phyloP scores from a whole-genome alignment of 228 moss, liverwort and hornwort species.

The Sphagnum magellanicum region DNA sequence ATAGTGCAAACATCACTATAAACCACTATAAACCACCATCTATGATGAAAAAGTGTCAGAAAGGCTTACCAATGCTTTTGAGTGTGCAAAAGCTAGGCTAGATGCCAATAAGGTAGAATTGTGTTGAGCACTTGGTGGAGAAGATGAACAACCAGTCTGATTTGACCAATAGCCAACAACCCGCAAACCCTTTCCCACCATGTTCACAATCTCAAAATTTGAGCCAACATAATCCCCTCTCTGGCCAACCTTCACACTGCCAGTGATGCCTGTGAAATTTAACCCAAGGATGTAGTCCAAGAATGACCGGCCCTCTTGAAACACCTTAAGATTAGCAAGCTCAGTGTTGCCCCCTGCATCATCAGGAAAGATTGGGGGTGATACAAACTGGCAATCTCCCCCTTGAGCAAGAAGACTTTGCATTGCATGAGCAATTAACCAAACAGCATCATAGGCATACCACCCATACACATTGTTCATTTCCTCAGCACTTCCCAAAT shows the following conservation, averaged over 20 bases:
- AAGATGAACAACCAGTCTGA: slow-evolving; percentile 34
- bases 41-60: background rate
- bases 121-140: slow-evolving; percentile 8
- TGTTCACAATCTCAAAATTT: slow-evolving; percentile 66
- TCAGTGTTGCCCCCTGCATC: slow-evolving; percentile 45
- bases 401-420: slow-evolving; percentile 29
- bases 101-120: slow-evolving; percentile 10
- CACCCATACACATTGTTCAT: slow-evolving; percentile 58
- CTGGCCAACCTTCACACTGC: slow-evolving; percentile 41
- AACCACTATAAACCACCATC: too few species aligned
- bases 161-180: slow-evolving; percentile 81
- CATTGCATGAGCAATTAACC: slow-evolving; percentile 70
- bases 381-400: slow-evolving; percentile 36
- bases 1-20: too few species aligned
- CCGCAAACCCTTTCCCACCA: slow-evolving; percentile 62
- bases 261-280: slow-evolving; percentile 52
- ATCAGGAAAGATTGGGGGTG: slow-evolving; percentile 18
- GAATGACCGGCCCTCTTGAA: slow-evolving; percentile 38
- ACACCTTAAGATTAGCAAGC: slow-evolving; percentile 42
- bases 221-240: slow-evolving; percentile 57
- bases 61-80: slow-evolving; percentile 20
- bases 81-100: slow-evolving; percentile 15
- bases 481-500: slow-evolving; percentile 17
- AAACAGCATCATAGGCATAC: slow-evolving; percentile 80
- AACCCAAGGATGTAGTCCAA: slow-evolving; percentile 28